A percentile compares a stretch with the other conserved stretches of the same genome.
phyloP scores from a whole-genome alignment of 805 yeast genomes.

The Zygoascus flipseniorum region DNA sequence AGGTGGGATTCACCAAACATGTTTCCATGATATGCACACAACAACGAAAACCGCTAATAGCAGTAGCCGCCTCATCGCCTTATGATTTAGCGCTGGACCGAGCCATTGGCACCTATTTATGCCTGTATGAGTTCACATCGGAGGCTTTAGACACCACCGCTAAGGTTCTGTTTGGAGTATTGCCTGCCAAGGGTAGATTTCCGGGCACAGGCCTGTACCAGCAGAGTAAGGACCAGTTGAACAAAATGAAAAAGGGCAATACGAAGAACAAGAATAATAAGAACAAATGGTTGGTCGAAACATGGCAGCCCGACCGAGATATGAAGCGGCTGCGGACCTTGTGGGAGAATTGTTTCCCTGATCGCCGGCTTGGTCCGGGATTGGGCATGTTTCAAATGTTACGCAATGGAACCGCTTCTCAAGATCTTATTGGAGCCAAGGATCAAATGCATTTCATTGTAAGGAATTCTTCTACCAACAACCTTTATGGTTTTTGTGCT shows the following conservation, averaged over 20 bases:
- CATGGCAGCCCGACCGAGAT: conserved; percentile 42
- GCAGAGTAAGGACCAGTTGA: conserved; percentile 13
- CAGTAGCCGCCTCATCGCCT: conserved; percentile 56
- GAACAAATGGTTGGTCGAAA: conserved; percentile 49
- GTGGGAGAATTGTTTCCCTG: conserved; percentile 34
- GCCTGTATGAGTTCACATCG: conserved; percentile 52
- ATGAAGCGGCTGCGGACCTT: conserved; percentile 39
- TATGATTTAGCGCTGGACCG: conserved; percentile 51
- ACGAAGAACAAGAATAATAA: conserved; percentile 3
- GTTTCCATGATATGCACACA: conserved; percentile 45
- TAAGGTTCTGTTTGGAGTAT: conserved; percentile 45
- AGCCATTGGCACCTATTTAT: conserved; percentile 46
- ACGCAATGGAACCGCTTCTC: conserved; percentile 8
- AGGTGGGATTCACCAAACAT: conserved; percentile 52
- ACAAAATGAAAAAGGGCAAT: conserved; percentile 2
- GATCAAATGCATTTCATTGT: conserved; percentile 42
- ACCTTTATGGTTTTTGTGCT: conserved; percentile 44
- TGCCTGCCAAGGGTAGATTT: conserved; percentile 43
- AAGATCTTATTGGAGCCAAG: not conserved
- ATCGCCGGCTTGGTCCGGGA: conserved; percentile 18
- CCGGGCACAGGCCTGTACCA: conserved; percentile 40
- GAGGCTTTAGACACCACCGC: conserved; percentile 43
- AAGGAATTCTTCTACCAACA: conserved; percentile 46
- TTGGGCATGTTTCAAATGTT: conserved; percentile 18
- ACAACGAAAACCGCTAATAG: conserved; percentile 43